These are phyloP conservation scores for Scalesia atractyloides DNA, from an alignment of 129 eudicot species.

Conservation along the genomic window DNA sequence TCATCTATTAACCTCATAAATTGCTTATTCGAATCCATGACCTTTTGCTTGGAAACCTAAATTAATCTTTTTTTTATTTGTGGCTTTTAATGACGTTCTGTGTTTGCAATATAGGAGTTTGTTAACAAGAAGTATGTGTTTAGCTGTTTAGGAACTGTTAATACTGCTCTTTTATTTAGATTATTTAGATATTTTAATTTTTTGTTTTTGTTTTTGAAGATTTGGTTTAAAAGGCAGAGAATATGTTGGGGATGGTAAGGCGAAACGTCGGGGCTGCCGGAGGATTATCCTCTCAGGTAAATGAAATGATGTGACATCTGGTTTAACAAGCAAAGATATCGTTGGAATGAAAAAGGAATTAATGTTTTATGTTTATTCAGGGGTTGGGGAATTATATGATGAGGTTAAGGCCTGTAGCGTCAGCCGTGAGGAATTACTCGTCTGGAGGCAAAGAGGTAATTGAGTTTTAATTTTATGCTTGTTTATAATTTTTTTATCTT, in stretches of 20 bases:
- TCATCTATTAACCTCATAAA: neutral
- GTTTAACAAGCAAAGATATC: neutral
- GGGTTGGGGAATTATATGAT: too few species aligned
- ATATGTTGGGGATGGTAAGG: slow-evolving; percentile 42
- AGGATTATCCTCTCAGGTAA: slow-evolving; percentile 36
- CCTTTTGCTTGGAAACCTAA: neutral
- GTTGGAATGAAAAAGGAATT: neutral
- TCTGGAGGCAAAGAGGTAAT: slow-evolving; percentile 53
- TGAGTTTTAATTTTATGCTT: slow-evolving; percentile 18
- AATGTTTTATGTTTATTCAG: slow-evolving; percentile 12
- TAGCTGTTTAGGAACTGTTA: neutral
- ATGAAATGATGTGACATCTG: neutral
- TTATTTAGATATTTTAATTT: too few species aligned
- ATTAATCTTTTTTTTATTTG: neutral
- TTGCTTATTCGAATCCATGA: neutral
- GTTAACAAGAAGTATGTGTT: neutral
- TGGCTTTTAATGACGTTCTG: neutral
- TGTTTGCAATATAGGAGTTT: neutral
- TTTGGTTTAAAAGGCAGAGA: slow-evolving; percentile 18
- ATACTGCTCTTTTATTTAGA: neutral
- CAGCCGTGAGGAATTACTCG: slow-evolving; percentile 42
- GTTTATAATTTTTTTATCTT: neutral
- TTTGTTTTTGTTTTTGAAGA: slow-evolving; percentile 16
- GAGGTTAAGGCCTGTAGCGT: slow-evolving; percentile 43
- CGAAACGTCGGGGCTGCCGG: slow-evolving; percentile 35